Evolutionary conservation across 2,329 filamentous ascomycete genomes (phyloP), one percentile per base, ranked within the genome.

Genomic region (Talaromyces islandicus): DNA sequence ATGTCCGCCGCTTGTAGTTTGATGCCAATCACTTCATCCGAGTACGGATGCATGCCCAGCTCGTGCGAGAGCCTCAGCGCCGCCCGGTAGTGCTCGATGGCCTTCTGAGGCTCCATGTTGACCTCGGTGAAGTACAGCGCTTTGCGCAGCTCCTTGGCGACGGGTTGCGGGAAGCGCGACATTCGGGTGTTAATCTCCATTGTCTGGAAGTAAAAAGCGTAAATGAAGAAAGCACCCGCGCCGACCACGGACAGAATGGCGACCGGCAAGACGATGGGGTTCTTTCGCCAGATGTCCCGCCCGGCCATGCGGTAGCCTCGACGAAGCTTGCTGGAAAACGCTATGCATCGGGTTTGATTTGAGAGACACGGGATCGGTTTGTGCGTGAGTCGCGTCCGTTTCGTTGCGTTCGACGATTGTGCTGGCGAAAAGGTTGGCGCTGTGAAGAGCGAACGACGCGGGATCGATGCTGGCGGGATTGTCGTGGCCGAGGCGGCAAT

Each of bases 121-220:
- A 88, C 84, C 69, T 94, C 92, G 65, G 88, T 90, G 75, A 91
- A 96, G 77, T 93, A 97, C 27, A 97, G 78, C 0, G 92, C 94
- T 65, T 87, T 85, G 32, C 94, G 90, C 53, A 99, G 81, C 62
- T 90, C 86, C 68, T 76, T 72, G 19, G 77, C 73, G 25, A 81
- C 78, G 29, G 73, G 72, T 24, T 73, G 69, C 3, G 79, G 78
- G 61, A 78, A 80, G 14, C 75, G 74, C 32, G 73, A 68, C 60
- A 75, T 76, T 55, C 76, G 71, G 9, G 75, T 75, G 25, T 72
- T 71, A 38, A 77, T 71, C 50, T 74, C 71, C 11, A 68, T 77
- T 61, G 77, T 68, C 66, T 79, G 76, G 56, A 78, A 65, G 59
- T 79, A 80, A 56, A 61, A 27, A 12, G 35, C 32, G 60, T 79